Percentiles rank a stretch among this genome's conserved stretches.
These are phyloP conservation scores for Cubamyces sp. DNA, from an alignment of 768 basidiomycete genomes.

Conservation along the genomic window DNA sequence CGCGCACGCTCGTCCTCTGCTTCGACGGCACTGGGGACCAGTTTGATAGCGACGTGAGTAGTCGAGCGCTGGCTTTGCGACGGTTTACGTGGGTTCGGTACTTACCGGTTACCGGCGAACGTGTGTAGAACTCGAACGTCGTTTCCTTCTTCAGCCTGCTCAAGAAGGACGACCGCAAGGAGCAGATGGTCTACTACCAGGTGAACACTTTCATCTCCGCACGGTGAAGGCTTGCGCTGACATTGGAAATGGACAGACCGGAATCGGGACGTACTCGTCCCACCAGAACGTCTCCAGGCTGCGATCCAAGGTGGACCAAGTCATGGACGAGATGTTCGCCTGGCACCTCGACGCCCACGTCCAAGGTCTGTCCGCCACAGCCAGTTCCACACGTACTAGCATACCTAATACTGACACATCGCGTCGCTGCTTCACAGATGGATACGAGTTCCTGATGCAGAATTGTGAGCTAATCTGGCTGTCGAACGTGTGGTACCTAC, in stretches of 20 bases:
- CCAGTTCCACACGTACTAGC: background rate
- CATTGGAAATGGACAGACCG: conserved; percentile 48
- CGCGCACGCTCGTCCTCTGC: conserved; percentile 67
- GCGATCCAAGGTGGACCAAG: conserved; percentile 56
- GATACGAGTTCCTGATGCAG: conserved; percentile 81
- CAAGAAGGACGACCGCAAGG: conserved; percentile 61
- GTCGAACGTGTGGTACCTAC: background rate
- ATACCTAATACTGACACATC: background rate
- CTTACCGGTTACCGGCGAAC: background rate
- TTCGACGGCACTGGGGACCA: conserved; percentile 71
- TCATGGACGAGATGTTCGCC: conserved; percentile 63
- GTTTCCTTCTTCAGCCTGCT: conserved; percentile 71
- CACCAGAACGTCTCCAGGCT: conserved; percentile 63
- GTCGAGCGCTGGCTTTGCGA: background rate
- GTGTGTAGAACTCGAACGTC: conserved; percentile 68
- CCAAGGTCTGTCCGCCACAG: conserved; percentile 51
- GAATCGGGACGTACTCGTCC: conserved; percentile 72
- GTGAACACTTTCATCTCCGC: conserved; percentile 33
- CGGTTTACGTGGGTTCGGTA: background rate
- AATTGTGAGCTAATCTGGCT: conserved; percentile 50
- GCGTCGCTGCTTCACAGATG: conserved; percentile 43
- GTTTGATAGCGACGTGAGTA: conserved; percentile 64
- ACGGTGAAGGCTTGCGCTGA: background rate
- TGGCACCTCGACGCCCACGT: conserved; percentile 69
- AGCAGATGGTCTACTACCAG: conserved; percentile 80